Evolutionary conservation across 2,329 filamentous ascomycete species (phyloP), one percentile per base, ranked within the genome.

Genomic region (Juglanconis juglandina): DNA sequence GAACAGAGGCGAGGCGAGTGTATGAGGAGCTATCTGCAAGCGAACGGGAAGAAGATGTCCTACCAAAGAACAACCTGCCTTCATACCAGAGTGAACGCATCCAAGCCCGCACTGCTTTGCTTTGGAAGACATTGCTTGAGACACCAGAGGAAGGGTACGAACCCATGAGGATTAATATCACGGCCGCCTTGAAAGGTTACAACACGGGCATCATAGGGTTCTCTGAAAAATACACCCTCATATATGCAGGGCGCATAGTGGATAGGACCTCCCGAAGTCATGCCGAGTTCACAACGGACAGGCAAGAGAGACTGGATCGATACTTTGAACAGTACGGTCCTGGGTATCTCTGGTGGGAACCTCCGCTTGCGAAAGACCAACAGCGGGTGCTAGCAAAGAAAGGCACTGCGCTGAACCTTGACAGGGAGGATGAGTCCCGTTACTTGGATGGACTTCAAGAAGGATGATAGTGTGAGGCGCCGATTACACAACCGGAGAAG

Each of bases 311-410:
- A 32, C 70, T 80, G 10, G 74, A 77, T 59, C 68, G 67, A 2
- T 80, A 79, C 58, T 66, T 53, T 41, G 67, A 64, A 4, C 48
- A 63, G 10, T 62, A 77, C 63, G 78, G 78, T 2, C 66, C 69
- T 1, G 77, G 76, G 8, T 79, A 76, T 74, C 70, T 80, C 11
- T 81, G 77, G 77, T 76, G 76, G 56, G 78, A 81, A 60, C 72
- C 75, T 3, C 77, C 78, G 0, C 67, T 80, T 50, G 61, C 32
- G 53, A 51, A 14, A 14, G 65, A 34, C 2, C 64, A 53, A 1
- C 56, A 64, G 3, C 46, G 51, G 5, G 58, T 64, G 17, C 44
- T 71, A 7, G 74, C 70, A 24, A 74, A 71, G 56, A 74, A 71
- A 51, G 70, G 70, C 17, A 51, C 70, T 13, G 70, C 70, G 33